Conservation (phyloP, 164 flowering plant genomes). For the Nelumbo lutea region DNA sequence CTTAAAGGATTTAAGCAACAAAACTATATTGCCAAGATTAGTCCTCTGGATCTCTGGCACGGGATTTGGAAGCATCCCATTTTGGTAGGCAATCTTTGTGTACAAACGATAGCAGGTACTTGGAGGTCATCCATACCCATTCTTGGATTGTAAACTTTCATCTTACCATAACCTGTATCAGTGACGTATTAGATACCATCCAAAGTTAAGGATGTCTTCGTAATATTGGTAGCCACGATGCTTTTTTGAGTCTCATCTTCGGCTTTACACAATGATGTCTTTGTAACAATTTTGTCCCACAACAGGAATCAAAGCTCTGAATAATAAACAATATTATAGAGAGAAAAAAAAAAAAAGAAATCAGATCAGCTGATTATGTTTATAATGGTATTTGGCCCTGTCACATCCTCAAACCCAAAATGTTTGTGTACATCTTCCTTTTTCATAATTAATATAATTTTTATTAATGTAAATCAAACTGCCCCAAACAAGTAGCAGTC, state of each 20-base stretch:
- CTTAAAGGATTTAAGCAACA: conserved; percentile 6
- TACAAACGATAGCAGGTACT: conserved; percentile 86
- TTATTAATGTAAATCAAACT: too few relatives aligned
- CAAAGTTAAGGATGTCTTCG: conserved; percentile 91
- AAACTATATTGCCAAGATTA: conserved; percentile 32
- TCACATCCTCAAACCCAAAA: conserved; percentile 59
- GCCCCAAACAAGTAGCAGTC: too few relatives aligned
- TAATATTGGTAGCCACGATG: conserved; percentile 95
- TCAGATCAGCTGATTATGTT: conserved; percentile 42
- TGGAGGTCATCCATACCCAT: conserved; percentile 48
- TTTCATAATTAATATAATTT: too few relatives aligned
- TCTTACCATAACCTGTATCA: conserved; percentile 10
- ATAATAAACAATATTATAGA: too few relatives aligned
- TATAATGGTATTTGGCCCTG: conserved; percentile 83
- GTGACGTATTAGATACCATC: conserved; percentile 93
- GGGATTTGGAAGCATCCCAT: too few relatives aligned
- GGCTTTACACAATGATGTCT: conserved; percentile 32
- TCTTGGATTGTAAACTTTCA: too few relatives aligned
- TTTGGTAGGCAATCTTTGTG: conserved; percentile 72
- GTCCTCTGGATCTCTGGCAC: conserved; percentile 50
- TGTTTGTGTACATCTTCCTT: too few relatives aligned
- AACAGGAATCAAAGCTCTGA: too few relatives aligned
- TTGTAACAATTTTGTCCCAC: too few relatives aligned
- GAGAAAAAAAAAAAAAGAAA: neutral
- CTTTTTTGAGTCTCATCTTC: conserved; percentile 95